phyloP scores from a whole-genome alignment of 352 stramenopile genomes.

The Lagenidium sp. region DNA sequence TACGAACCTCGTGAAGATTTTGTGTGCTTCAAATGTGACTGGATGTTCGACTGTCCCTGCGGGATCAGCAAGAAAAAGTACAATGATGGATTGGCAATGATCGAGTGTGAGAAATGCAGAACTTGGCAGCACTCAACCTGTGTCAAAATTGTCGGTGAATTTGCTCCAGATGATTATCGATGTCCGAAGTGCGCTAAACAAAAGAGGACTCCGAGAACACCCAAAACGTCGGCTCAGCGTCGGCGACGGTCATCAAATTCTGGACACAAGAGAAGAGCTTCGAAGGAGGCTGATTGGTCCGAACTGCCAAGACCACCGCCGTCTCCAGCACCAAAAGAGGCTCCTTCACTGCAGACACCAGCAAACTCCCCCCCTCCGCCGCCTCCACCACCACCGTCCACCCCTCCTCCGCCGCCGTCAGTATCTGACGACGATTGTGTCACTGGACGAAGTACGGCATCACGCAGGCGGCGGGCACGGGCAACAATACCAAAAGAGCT shows the following conservation, averaged over 20 bases:
- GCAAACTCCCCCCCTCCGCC: conserved; percentile 4
- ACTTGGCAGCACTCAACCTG: conserved; percentile 73
- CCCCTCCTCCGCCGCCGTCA: conserved; percentile 7
- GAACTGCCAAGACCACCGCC: conserved; percentile 1
- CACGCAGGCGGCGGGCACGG: too few relatives aligned
- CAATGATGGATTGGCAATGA: conserved; percentile 59
- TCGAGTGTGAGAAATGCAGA: conserved; percentile 60
- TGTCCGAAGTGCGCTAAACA: conserved; percentile 40
- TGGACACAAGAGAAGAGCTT: background rate
- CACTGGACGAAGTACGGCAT: too few relatives aligned
- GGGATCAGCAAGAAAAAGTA: conserved; percentile 46
- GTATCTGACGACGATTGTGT: background rate
- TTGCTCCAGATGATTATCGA: conserved; percentile 39
- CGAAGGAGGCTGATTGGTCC: background rate
- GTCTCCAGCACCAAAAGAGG: conserved; percentile 10
- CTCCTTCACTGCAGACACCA: conserved; percentile 5
- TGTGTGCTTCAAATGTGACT: conserved; percentile 51
- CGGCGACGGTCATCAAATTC: too few relatives aligned
- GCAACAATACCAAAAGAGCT: too few relatives aligned
- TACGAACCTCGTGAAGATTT: conserved; percentile 40
- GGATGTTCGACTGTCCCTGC: conserved; percentile 67
- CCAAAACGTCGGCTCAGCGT: too few relatives aligned
- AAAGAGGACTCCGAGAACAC: too few relatives aligned
- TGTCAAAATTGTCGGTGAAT: conserved; percentile 39
- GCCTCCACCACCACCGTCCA: conserved; percentile 7